phyloP scores from a whole-genome alignment of 306 rosid species.

The Aeschynomene evenia region DNA sequence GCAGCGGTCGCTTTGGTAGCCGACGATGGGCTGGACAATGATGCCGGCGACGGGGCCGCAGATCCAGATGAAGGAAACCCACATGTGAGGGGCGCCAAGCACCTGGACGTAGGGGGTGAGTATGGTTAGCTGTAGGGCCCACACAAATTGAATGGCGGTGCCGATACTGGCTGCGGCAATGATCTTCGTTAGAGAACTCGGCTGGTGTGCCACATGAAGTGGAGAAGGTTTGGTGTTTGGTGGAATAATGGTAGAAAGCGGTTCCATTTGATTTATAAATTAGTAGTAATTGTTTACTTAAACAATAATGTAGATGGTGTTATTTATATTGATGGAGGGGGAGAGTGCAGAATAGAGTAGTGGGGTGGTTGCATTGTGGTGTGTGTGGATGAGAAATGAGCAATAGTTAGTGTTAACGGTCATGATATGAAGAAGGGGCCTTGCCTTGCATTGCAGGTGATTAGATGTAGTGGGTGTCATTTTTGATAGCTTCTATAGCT shows the following conservation, averaged over 20 bases:
- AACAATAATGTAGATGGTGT: neutral
- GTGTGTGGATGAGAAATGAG: neutral
- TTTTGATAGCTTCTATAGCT: no score
- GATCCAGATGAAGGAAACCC: slow-evolving; percentile 71
- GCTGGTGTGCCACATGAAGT: neutral
- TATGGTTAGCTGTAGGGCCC: slow-evolving; percentile 69
- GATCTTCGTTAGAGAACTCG: slow-evolving; percentile 34
- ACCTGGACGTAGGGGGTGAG: slow-evolving; percentile 67
- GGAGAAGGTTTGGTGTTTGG: neutral
- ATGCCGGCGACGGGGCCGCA: slow-evolving; percentile 72
- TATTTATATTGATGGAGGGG: neutral
- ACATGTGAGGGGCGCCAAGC: slow-evolving; percentile 57
- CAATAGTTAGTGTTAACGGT: neutral
- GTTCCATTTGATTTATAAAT: neutral
- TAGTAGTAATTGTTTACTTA: no score
- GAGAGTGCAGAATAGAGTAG: neutral
- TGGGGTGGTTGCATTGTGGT: neutral
- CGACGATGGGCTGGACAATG: slow-evolving; percentile 63
- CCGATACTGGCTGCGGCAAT: slow-evolving; percentile 55
- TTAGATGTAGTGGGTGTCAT: no score
- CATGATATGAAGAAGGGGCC: no score
- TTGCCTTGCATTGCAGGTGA: no score
- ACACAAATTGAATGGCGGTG: slow-evolving; percentile 62
- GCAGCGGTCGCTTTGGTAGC: slow-evolving; percentile 65
- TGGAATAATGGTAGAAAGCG: neutral